Evolutionary conservation across 2,329 filamentous ascomycete species (phyloP).

Genomic region (Colletotrichum sansevieriae): DNA sequence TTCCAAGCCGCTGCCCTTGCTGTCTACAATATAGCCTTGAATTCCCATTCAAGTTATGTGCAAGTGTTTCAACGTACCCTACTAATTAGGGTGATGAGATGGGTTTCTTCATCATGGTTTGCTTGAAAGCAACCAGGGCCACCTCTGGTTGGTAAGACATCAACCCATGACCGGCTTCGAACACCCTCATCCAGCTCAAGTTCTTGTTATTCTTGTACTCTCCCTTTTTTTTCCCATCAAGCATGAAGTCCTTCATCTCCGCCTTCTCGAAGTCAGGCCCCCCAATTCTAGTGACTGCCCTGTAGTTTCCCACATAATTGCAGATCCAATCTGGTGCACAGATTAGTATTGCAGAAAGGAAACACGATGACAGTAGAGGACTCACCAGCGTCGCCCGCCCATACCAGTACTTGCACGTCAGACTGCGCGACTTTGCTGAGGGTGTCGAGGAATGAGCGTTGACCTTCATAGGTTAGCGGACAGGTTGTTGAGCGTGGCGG

Average conservation of each 20-base stretch:
- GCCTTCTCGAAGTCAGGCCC: slow-evolving; percentile 55
- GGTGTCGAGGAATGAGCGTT: slow-evolving; percentile 58
- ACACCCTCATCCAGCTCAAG: slow-evolving; percentile 63
- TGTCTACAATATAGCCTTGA: too few species aligned
- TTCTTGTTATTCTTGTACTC: slow-evolving; percentile 64
- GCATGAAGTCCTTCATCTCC: slow-evolving; percentile 54
- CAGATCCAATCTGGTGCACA: slow-evolving; percentile 63
- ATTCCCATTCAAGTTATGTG: too few species aligned
- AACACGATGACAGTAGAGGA: background rate
- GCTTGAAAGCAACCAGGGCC: slow-evolving; percentile 58
- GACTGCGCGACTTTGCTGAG: slow-evolving; percentile 61
- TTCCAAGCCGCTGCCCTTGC: too few species aligned
- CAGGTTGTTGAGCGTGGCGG: background rate
- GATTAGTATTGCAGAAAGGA: background rate
- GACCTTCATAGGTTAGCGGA: slow-evolving; percentile 45
- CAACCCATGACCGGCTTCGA: slow-evolving; percentile 58
- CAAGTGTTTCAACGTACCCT: too few species aligned
- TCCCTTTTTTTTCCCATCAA: slow-evolving; percentile 61
- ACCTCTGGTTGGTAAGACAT: slow-evolving; percentile 43
- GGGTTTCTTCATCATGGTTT: slow-evolving; percentile 64
- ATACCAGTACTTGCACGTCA: slow-evolving; percentile 63
- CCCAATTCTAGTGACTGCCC: slow-evolving; percentile 47
- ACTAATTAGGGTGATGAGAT: slow-evolving; percentile 45
- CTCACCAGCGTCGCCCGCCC: slow-evolving; percentile 65
- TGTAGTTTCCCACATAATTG: slow-evolving; percentile 66